A percentile compares a stretch with the other conserved stretches of the same genome.
These are phyloP conservation scores for Silene conica DNA, from an alignment of 148 eudicot genomes.

Conservation along the genomic window DNA sequence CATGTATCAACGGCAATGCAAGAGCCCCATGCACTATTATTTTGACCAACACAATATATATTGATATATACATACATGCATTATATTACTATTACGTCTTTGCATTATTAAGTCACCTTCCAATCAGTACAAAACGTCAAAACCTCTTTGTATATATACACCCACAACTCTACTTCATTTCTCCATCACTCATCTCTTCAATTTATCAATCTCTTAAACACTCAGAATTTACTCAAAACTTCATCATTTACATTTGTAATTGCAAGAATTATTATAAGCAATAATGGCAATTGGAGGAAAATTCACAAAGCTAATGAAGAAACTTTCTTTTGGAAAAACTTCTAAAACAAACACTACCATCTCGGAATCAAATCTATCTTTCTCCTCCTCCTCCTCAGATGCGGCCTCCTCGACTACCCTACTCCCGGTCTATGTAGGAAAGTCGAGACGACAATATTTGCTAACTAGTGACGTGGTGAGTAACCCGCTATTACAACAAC, in stretches of 20 bases:
- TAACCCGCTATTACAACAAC: neutral
- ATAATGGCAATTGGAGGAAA: constrained; percentile 61
- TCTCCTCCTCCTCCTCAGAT: neutral
- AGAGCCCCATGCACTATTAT: constrained; percentile 6
- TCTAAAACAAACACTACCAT: neutral
- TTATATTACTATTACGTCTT: neutral
- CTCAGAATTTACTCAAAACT: neutral
- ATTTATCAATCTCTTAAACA: neutral
- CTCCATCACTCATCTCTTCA: neutral
- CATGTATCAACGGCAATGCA: neutral
- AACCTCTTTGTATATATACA: constrained; percentile 3
- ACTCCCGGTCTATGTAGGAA: constrained; percentile 9
- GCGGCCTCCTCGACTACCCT: neutral
- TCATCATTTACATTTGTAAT: neutral
- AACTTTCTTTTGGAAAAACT: constrained; percentile 44
- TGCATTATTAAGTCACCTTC: neutral
- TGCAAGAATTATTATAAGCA: neutral
- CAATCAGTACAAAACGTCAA: constrained; percentile 9
- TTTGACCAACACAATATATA: neutral
- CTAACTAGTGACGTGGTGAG: neutral
- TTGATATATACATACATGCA: neutral
- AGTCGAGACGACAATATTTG: constrained; percentile 8
- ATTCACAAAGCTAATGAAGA: constrained; percentile 60
- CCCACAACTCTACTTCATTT: constrained; percentile 2
- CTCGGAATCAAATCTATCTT: neutral